A percentile compares a stretch with the other conserved stretches of the same genome.
Conservation (phyloP, 208 protist genomes). For the Porcisia deanei region DNA sequence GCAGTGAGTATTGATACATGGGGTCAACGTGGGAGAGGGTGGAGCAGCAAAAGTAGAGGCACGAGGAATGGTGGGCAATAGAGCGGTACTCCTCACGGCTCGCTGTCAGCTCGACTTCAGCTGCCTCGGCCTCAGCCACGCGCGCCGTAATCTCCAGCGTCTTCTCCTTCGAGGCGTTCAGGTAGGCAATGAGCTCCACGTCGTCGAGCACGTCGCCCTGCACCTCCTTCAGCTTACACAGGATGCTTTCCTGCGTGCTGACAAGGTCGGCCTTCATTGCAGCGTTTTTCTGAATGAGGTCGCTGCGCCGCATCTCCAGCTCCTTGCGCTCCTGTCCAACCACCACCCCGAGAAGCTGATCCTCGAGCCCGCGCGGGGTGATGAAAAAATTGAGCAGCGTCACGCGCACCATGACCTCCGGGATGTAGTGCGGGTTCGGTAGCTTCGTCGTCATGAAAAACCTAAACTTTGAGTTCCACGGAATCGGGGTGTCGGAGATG, state of each 20-base stretch:
- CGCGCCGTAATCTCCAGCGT: slow-evolving; percentile 92
- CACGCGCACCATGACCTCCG: slow-evolving; percentile 97
- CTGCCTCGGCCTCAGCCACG: slow-evolving; percentile 95
- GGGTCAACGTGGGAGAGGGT: slow-evolving; percentile 95
- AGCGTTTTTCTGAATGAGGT: slow-evolving; percentile 96
- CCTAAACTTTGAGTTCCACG: slow-evolving; percentile 96
- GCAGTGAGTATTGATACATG: slow-evolving; percentile 98
- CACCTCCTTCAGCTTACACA: slow-evolving; percentile 95
- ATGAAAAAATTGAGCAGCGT: slow-evolving; percentile 99
- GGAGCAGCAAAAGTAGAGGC: slow-evolving; percentile 98
- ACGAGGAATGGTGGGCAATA: slow-evolving; percentile 94
- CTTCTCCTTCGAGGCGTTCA: slow-evolving; percentile 96
- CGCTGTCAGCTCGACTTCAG: slow-evolving; percentile 96
- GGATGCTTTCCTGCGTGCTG: slow-evolving; percentile 97
- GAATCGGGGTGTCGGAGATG: slow-evolving; percentile 96
- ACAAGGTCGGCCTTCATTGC: slow-evolving; percentile 96
- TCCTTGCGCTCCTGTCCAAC: slow-evolving; percentile 97
- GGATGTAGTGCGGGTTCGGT: slow-evolving; percentile 97
- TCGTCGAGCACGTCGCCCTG: slow-evolving; percentile 97
- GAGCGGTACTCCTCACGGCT: slow-evolving; percentile 95
- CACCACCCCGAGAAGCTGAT: slow-evolving; percentile 97
- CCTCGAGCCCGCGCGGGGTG: slow-evolving; percentile 96
- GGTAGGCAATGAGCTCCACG: slow-evolving; percentile 96
- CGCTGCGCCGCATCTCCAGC: slow-evolving; percentile 94
- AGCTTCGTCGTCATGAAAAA: slow-evolving; percentile 99